Evolutionary conservation across 139 green algal genomes (phyloP).

Genomic region (Chlorella sp.): DNA sequence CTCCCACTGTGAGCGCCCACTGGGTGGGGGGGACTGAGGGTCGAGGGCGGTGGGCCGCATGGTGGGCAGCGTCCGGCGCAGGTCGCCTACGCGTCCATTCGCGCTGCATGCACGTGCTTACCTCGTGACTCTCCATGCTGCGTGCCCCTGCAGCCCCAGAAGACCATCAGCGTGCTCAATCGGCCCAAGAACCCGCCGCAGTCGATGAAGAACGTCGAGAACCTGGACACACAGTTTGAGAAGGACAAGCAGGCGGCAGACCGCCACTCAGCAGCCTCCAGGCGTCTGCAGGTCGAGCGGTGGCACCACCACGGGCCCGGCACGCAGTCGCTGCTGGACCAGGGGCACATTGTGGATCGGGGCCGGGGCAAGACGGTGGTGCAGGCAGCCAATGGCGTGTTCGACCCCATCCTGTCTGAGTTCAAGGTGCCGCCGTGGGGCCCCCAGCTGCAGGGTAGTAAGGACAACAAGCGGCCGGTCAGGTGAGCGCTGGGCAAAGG

Average conservation of each 20-base stretch:
- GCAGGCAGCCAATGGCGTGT: conserved; percentile 10
- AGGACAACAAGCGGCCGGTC: not conserved
- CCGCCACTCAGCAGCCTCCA: not conserved
- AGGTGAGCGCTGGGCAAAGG: no score
- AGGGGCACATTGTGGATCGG: conserved; percentile 14
- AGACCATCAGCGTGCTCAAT: conserved; percentile 16
- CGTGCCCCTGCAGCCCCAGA: not conserved
- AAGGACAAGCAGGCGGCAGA: conserved; percentile 14
- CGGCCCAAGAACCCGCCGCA: not conserved
- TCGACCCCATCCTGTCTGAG: conserved; percentile 13
- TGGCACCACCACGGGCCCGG: conserved; percentile 2
- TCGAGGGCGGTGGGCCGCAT: no score
- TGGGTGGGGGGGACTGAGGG: no score
- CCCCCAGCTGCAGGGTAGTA: no score
- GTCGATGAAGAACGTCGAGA: conserved; percentile 23
- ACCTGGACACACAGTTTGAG: conserved; percentile 19
- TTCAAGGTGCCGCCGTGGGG: conserved; percentile 5
- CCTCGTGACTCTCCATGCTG: no score
- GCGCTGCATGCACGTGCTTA: no score
- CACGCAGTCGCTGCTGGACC: not conserved
- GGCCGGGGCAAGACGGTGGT: conserved; percentile 12
- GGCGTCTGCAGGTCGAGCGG: not conserved
- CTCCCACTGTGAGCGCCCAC: not conserved
- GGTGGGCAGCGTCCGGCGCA: no score
- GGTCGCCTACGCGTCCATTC: no score